These are phyloP conservation scores for Didymella sp. DNA, from an alignment of 2,329 filamentous ascomycete species.

Conservation along the genomic window DNA sequence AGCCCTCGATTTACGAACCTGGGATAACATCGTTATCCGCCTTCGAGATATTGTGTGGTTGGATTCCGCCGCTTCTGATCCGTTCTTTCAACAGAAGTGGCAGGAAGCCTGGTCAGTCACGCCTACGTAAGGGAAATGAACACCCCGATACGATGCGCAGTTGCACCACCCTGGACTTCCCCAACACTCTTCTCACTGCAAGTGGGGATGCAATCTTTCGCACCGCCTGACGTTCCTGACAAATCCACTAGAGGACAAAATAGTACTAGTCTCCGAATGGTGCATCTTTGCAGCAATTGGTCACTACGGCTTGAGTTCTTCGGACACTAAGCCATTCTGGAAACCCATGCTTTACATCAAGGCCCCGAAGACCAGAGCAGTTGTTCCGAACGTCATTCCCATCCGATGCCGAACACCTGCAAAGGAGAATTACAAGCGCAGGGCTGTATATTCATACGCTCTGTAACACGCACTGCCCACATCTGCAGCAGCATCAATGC, in stretches of 20 bases:
- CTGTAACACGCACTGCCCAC: not conserved
- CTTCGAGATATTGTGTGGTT: conserved; percentile 24
- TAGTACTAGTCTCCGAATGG: conserved; percentile 24
- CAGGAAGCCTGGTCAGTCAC: conserved; percentile 3
- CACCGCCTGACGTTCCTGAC: conserved; percentile 1
- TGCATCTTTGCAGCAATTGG: not conserved
- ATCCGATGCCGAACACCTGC: not conserved
- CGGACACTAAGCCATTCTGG: conserved; percentile 2
- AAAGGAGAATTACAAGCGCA: not conserved
- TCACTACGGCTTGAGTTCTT: not conserved
- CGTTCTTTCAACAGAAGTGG: conserved; percentile 20
- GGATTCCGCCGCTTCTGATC: conserved; percentile 5
- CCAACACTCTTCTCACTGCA: not conserved
- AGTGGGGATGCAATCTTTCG: not conserved
- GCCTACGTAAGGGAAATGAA: conserved; percentile 4
- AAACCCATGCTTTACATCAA: not conserved
- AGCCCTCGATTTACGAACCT: conserved; percentile 5
- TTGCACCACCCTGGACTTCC: too few relatives aligned
- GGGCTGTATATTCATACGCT: not conserved
- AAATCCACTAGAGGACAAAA: conserved; percentile 1
- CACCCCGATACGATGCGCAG: too few relatives aligned
- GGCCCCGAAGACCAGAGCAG: not conserved
- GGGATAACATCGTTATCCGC: conserved; percentile 9
- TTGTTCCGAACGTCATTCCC: not conserved
- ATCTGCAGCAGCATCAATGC: not conserved